A percentile compares a stretch with the other conserved stretches of the same genome.
Evolutionary conservation across 192 early-diverging fungal species (phyloP).

Genomic region (Coemansia sp.): DNA sequence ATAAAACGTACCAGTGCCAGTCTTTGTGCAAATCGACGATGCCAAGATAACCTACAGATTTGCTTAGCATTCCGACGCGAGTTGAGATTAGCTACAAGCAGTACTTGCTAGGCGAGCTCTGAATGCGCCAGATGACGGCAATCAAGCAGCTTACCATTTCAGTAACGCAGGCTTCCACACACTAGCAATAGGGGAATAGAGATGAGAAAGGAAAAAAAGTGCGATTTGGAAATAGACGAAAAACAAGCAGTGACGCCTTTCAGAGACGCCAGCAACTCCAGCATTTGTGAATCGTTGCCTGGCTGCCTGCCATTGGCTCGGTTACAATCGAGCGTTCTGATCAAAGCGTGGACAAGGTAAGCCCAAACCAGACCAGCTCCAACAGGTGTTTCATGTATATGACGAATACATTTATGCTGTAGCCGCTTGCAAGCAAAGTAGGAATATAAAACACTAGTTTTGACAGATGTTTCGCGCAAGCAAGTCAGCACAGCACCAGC

Average conservation of each 20-base stretch:
- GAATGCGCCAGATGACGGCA: not conserved
- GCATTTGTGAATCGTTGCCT: not conserved
- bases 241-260: not conserved
- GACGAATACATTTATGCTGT: not conserved
- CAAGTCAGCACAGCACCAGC: conserved; percentile 12
- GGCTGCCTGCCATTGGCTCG: conserved; percentile 1
- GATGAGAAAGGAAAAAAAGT: not conserved
- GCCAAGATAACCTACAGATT: conserved; percentile 81
- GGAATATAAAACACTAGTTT: conserved; percentile 7
- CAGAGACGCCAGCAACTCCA: not conserved
- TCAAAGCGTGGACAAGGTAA: not conserved
- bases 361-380: not conserved
- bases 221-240: not conserved
- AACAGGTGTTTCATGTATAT: not conserved
- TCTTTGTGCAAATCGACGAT: conserved; percentile 87
- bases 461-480: conserved; percentile 8
- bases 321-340: not conserved
- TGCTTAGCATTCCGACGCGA: not conserved
- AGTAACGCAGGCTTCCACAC: not conserved
- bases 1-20: conserved; percentile 79
- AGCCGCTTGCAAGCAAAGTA: conserved; percentile 8
- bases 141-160: conserved; percentile 1
- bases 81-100: not conserved
- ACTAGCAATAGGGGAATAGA: not conserved
- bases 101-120: too few relatives aligned